Percentiles rank a stretch among this genome's conserved stretches.
Conservation (phyloP, 2,329 filamentous ascomycete genomes). For the Phoma sp. region DNA sequence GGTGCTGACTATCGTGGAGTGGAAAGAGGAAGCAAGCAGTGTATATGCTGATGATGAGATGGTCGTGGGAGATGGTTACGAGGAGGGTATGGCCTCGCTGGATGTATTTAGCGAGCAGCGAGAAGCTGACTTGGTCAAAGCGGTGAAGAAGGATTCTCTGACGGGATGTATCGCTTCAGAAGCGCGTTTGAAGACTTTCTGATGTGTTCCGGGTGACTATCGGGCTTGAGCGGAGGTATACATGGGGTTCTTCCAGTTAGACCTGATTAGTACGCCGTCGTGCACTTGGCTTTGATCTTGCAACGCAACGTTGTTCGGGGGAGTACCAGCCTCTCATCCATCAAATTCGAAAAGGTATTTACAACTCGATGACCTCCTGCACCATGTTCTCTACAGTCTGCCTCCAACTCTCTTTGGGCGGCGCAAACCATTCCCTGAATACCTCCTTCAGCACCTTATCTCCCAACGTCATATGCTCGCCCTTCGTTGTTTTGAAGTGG, state of each 20-base stretch:
- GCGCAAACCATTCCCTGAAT: conserved; percentile 72
- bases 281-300: background rate
- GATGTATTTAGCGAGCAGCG: too few species aligned
- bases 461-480: conserved; percentile 82
- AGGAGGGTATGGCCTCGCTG: too few species aligned
- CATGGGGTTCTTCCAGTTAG: background rate
- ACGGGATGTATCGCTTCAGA: too few species aligned
- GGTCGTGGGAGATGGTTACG: too few species aligned
- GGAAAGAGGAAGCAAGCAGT: background rate
- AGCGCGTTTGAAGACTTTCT: too few species aligned
- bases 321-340: background rate
- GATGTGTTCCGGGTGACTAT: too few species aligned
- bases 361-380: conserved; percentile 41
- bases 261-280: background rate
- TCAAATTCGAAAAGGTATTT: background rate
- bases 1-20: background rate
- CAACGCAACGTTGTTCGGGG: background rate
- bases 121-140: too few species aligned
- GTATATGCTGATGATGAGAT: too few species aligned
- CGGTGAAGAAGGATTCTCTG: background rate
- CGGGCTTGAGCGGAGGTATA: too few species aligned
- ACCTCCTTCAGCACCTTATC: conserved; percentile 70
- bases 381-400: conserved; percentile 4
- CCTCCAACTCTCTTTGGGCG: conserved; percentile 27
- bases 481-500: conserved; percentile 74